These are phyloP conservation scores for Prunus fruticosa DNA, from an alignment of 306 rosid genomes.

Conservation along the genomic window DNA sequence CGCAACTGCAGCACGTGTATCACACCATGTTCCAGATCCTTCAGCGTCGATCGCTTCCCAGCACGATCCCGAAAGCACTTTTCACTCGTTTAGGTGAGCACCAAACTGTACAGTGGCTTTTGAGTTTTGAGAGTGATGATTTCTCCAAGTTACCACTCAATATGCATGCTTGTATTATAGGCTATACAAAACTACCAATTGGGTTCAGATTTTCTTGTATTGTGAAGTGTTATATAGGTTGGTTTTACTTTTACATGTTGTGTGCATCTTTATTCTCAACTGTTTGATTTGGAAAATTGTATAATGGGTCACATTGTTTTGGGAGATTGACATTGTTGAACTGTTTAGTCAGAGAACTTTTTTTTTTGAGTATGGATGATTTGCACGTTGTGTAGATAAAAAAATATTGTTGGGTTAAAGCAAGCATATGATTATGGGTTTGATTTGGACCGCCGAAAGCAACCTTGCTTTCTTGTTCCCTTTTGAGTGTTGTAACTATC, in stretches of 20 bases:
- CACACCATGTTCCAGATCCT: slow-evolving; percentile 50
- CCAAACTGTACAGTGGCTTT: slow-evolving; percentile 23
- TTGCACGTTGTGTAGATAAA: no score
- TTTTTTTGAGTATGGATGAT: no score
- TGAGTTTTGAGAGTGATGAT: slow-evolving; percentile 21
- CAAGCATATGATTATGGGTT: no score
- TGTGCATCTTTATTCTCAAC: neutral
- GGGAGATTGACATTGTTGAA: no score
- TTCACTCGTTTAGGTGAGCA: slow-evolving; percentile 32
- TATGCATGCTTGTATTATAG: slow-evolving; percentile 4
- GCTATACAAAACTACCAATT: neutral
- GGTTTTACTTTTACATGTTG: neutral
- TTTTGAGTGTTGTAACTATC: neutral
- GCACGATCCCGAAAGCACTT: slow-evolving; percentile 32
- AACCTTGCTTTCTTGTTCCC: neutral
- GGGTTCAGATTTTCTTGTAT: neutral
- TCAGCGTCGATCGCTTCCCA: slow-evolving; percentile 41
- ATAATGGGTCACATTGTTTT: neutral
- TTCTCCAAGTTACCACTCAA: neutral
- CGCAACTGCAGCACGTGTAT: slow-evolving; percentile 30
- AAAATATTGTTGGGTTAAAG: no score
- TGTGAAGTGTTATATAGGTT: neutral
- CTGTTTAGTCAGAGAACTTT: no score
- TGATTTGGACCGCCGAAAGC: neutral
- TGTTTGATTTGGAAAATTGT: neutral